A percentile compares a stretch with the other conserved stretches of the same genome.
Evolutionary conservation across 2,329 filamentous ascomycete species (phyloP).

Genomic region (Talaromyces sp.): DNA sequence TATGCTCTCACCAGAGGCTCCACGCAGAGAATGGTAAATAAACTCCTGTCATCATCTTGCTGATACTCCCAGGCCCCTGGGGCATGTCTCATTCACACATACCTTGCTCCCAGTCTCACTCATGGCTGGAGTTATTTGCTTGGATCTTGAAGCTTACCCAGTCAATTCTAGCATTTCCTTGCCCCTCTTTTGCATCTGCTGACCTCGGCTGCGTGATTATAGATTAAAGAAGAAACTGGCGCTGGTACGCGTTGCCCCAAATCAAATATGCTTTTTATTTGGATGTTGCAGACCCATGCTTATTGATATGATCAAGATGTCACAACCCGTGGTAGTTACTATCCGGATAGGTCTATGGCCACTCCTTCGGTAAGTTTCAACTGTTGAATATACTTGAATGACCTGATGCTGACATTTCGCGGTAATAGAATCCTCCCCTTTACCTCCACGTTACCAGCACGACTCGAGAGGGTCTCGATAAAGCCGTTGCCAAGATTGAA

Average conservation of each 20-base stretch:
- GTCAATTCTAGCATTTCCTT: constrained; percentile 57
- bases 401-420: background rate
- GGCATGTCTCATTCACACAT: constrained; percentile 31
- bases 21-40: constrained; percentile 99
- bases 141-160: constrained; percentile 64
- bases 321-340: constrained; percentile 94
- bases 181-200: constrained; percentile 85
- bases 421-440: constrained; percentile 75
- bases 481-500: constrained; percentile 82
- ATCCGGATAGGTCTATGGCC: constrained; percentile 96
- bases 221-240: constrained; percentile 99
- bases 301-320: constrained; percentile 78
- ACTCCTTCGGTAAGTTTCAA: constrained; percentile 73
- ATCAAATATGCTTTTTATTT: constrained; percentile 38
- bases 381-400: background rate
- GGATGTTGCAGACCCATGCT: constrained; percentile 57
- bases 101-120: constrained; percentile 19
- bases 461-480: constrained; percentile 84
- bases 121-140: constrained; percentile 26
- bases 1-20: constrained; percentile 96
- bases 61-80: constrained; percentile 58
- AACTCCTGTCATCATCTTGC: constrained; percentile 62
- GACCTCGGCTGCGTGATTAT: constrained; percentile 80
- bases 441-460: constrained; percentile 96
- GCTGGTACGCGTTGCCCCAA: constrained; percentile 76